Evolutionary conservation across 1,139 yeast species (phyloP).

Genomic region (Saccharomyces hybrid): DNA sequence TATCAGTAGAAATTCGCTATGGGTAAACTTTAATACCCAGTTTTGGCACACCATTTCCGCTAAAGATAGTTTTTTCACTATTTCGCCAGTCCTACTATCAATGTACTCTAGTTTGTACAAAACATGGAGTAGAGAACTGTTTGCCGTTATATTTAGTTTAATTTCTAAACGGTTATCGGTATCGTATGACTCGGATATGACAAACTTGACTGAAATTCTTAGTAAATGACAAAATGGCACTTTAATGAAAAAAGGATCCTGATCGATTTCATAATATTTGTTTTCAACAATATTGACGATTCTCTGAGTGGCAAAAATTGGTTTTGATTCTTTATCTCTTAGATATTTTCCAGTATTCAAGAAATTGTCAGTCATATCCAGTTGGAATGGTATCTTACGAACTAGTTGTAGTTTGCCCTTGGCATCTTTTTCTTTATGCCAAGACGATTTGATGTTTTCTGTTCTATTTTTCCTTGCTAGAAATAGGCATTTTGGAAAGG

Average conservation of each 20-base stretch:
- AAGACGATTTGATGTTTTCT: slow-evolving; percentile 13
- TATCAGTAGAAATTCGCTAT: slow-evolving; percentile 20
- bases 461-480: slow-evolving; percentile 17
- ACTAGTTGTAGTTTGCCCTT: slow-evolving; percentile 10
- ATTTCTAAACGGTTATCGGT: slow-evolving; percentile 14
- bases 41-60: slow-evolving; percentile 16
- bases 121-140: slow-evolving; percentile 19
- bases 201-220: slow-evolving; percentile 41
- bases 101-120: slow-evolving; percentile 23
- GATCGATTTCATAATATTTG: slow-evolving; percentile 29
- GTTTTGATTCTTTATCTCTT: slow-evolving; percentile 4
- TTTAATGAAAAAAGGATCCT: slow-evolving; percentile 31
- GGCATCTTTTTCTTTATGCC: slow-evolving; percentile 14
- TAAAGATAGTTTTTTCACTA: slow-evolving; percentile 19
- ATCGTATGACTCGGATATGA: slow-evolving; percentile 40
- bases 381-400: slow-evolving; percentile 24
- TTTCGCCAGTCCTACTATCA: slow-evolving; percentile 16
- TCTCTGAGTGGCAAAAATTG: slow-evolving; percentile 34
- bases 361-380: slow-evolving; percentile 28
- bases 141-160: slow-evolving; percentile 11
- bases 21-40: slow-evolving; percentile 17
- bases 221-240: slow-evolving; percentile 52
- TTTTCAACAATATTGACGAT: slow-evolving; percentile 34
- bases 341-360: slow-evolving; percentile 10
- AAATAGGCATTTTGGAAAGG: slow-evolving; percentile 25